Evolutionary conservation across 2,329 filamentous ascomycete genomes (phyloP), one percentile per base, ranked within the genome.

Genomic region (Penicillium sp.): DNA sequence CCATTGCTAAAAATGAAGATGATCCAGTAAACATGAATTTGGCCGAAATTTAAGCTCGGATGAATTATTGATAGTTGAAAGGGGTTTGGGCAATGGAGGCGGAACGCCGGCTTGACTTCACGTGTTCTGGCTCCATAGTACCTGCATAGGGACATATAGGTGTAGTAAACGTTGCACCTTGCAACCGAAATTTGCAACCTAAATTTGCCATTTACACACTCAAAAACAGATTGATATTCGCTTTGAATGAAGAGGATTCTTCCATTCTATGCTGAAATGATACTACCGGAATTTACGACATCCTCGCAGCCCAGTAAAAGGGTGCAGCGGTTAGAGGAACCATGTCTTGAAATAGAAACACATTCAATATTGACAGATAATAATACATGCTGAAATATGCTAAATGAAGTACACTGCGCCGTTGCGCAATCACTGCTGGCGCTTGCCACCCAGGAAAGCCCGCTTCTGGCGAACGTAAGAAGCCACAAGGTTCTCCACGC

Each of bases 401-500:
- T 52, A 59, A 54, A 53, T 33, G 44, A 49, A 58, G 29, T 37
- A 53, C 45, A 27, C 48, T 49, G 35, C 22, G 35, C 29, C 42
- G n/a, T 56, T 52, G 48, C 47, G 31, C 50, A 52, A 63, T 67
- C 56, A 65, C 53, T 62, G 29, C 33, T 31, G 59, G 55, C 60
- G 66, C 55, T 59, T 55, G 49, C 65, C 60, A 54, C 66, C 72
- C 71, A 57, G 72, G 74, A 63, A 82, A 44, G 75, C 78, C 56
- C 77, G 75, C 68, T 81, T 81, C 68, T 81, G 75, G 70, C 81
- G 79, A 68, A 85, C 75, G 71, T 88, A 92, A 63, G 84, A 82
- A 66, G 82, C 79, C 56, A 96, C 91, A 68, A 93, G 81, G 64
- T 89, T 86, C 74, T 96, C 90, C 62, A 96, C 90, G 68, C 86